A percentile compares a stretch with the other conserved stretches of the same genome.
These are phyloP conservation scores for Harringtonia aguacate DNA, from an alignment of 2,329 filamentous ascomycete genomes.

Conservation along the genomic window DNA sequence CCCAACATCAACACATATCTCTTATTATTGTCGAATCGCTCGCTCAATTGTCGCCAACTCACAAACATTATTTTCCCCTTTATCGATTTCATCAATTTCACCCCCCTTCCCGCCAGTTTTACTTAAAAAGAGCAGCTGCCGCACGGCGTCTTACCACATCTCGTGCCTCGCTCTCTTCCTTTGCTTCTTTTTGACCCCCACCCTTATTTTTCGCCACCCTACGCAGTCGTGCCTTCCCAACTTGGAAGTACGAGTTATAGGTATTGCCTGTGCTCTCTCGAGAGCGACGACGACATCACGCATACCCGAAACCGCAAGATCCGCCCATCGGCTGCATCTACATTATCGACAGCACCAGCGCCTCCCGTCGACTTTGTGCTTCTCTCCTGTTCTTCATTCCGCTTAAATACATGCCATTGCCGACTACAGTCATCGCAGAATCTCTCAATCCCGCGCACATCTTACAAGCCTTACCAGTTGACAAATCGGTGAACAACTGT, in stretches of 20 bases:
- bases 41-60: constrained; percentile 1
- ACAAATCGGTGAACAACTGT: constrained; percentile 2
- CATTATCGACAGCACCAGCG: neutral
- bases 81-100: neutral
- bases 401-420: neutral
- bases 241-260: neutral
- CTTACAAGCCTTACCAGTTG: constrained; percentile 1
- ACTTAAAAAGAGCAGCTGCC: neutral
- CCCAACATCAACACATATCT: constrained; percentile 1
- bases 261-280: no score
- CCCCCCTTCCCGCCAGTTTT: neutral
- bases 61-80: neutral
- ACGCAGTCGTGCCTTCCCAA: constrained; percentile 10
- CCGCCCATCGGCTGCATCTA: neutral
- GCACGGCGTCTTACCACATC: neutral
- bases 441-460: neutral
- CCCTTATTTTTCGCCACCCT: constrained; percentile 4
- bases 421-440: no score
- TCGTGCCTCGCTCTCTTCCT: neutral
- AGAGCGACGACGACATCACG: neutral
- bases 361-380: neutral
- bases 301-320: neutral
- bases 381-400: neutral
- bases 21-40: neutral
- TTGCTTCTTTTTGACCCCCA: constrained; percentile 3